phyloP scores from a whole-genome alignment of 805 yeast genomes.

The Lipomyces spencermartinsiae region DNA sequence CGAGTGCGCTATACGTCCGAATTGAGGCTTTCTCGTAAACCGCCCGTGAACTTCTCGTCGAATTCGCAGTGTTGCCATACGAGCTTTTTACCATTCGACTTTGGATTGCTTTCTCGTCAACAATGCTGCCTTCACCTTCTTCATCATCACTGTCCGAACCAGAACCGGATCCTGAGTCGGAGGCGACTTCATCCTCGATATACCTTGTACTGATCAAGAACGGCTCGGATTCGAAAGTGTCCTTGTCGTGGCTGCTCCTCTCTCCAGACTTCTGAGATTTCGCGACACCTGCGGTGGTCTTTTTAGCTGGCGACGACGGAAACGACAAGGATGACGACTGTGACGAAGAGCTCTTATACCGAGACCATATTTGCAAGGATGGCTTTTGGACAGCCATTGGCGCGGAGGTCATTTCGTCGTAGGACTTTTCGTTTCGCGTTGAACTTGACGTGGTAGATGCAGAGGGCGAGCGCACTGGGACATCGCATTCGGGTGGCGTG shows the following conservation, averaged over 20 bases:
- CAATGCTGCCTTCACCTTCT: neutral
- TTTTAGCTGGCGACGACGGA: neutral
- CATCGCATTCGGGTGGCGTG: conserved; percentile 30
- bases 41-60: conserved; percentile 4
- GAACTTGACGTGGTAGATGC: conserved; percentile 4
- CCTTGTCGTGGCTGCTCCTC: neutral
- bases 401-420: conserved; percentile 17
- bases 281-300: neutral
- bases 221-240: conserved; percentile 11
- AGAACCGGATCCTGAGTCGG: neutral
- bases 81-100: neutral
- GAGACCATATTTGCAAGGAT: neutral
- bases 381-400: neutral
- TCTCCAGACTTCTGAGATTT: neutral
- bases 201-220: conserved; percentile 27
- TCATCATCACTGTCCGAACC: neutral
- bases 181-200: conserved; percentile 20
- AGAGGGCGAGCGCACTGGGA: conserved; percentile 8
- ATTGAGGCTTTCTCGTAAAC: conserved; percentile 8
- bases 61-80: neutral
- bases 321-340: neutral
- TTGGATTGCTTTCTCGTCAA: neutral
- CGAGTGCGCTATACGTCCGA: conserved; percentile 5
- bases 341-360: neutral
- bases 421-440: conserved; percentile 14